Evolutionary conservation across 176 grass and related monocot species (phyloP).

Genomic region (Saccharum officinarum): DNA sequence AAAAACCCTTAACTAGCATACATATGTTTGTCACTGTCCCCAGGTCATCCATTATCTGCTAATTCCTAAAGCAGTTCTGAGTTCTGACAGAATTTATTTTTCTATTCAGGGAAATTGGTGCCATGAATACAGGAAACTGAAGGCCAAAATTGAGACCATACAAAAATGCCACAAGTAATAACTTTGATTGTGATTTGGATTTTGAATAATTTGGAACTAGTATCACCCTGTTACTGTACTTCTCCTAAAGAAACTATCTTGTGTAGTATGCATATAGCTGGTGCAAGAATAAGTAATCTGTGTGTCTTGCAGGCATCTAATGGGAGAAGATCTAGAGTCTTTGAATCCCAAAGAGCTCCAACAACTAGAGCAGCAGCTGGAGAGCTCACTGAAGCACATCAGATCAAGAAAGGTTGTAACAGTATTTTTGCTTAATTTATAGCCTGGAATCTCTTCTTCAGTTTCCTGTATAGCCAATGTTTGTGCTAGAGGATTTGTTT

Average conservation of each 20-base stretch:
- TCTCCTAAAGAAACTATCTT: background rate
- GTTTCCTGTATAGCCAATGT: background rate
- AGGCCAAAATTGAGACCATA: conserved; percentile 72
- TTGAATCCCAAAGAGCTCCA: conserved; percentile 73
- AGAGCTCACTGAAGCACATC: conserved; percentile 72
- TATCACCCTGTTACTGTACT: background rate
- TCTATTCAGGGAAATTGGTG: conserved; percentile 70
- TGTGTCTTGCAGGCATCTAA: conserved; percentile 58
- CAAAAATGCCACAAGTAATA: conserved; percentile 79
- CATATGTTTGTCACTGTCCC: background rate
- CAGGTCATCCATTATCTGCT: background rate
- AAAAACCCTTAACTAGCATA: background rate
- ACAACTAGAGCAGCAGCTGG: conserved; percentile 79
- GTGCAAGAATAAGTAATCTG: background rate
- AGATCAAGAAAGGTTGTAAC: conserved; percentile 72
- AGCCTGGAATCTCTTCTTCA: background rate
- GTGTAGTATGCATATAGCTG: background rate
- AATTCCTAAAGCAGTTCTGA: background rate
- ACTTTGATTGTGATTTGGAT: background rate
- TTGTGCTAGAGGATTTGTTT: no score
- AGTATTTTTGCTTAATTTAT: conserved; percentile 13
- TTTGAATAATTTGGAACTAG: background rate
- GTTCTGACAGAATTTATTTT: background rate
- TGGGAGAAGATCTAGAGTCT: conserved; percentile 72
- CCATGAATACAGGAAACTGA: conserved; percentile 72